These are phyloP conservation scores for Scheffersomyces stipitis DNA, from an alignment of 805 yeast species.

Conservation along the genomic window DNA sequence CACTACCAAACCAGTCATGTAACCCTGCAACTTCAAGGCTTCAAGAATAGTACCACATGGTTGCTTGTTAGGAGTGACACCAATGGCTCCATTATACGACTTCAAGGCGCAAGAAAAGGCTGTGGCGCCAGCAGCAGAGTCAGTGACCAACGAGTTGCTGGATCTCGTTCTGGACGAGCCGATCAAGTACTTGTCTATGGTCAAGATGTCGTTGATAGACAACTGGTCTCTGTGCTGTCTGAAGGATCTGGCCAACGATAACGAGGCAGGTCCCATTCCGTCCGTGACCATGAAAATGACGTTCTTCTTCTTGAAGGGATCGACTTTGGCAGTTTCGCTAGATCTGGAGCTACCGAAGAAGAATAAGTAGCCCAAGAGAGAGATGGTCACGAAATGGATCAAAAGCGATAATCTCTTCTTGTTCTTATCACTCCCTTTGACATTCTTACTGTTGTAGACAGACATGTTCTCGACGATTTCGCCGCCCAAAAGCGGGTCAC, in stretches of 20 bases:
- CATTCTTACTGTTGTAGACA: conserved; percentile 8
- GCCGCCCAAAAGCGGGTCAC: conserved; percentile 12
- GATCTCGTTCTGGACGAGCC: conserved; percentile 89
- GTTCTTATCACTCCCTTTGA: neutral
- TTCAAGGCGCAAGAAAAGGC: conserved; percentile 86
- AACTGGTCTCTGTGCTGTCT: conserved; percentile 60
- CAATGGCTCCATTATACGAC: conserved; percentile 88
- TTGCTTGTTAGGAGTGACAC: conserved; percentile 62
- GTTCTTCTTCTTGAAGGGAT: conserved; percentile 52
- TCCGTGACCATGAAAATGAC: conserved; percentile 87
- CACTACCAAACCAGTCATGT: conserved; percentile 84
- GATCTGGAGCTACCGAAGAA: conserved; percentile 2
- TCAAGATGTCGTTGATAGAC: conserved; percentile 53
- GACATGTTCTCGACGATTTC: conserved; percentile 1
- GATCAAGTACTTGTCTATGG: conserved; percentile 66
- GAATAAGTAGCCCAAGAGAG: conserved; percentile 3
- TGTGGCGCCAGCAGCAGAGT: conserved; percentile 97
- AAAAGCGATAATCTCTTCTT: neutral
- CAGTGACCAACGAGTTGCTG: conserved; percentile 75
- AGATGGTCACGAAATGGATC: conserved; percentile 5
- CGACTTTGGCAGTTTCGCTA: conserved; percentile 5
- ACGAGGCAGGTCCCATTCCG: conserved; percentile 93
- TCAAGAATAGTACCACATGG: conserved; percentile 91
- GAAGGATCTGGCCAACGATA: conserved; percentile 76
- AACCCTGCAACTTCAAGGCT: conserved; percentile 80